These are phyloP conservation scores for Triticum dicoccoides DNA, from an alignment of 176 grass and related monocot genomes.

Conservation along the genomic window DNA sequence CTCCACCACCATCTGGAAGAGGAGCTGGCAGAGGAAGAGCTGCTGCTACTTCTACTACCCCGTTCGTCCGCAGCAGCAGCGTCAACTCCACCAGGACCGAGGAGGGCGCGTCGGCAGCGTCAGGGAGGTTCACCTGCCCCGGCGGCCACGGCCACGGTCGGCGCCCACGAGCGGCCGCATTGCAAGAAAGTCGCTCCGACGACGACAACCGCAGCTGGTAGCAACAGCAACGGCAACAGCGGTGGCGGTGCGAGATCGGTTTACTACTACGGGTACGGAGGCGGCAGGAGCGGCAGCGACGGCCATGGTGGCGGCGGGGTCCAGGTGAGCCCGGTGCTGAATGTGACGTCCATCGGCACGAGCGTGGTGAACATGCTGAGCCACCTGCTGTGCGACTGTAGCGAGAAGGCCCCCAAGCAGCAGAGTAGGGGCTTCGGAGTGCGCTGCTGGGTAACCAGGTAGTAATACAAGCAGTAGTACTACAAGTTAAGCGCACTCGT, in stretches of 20 bases:
- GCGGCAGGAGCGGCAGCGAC: background rate
- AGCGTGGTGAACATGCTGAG: slow-evolving; percentile 40
- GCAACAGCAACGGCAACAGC: background rate
- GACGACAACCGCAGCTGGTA: background rate
- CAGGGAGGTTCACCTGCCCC: slow-evolving; percentile 32
- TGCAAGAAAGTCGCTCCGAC: slow-evolving; percentile 18
- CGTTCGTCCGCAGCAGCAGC: slow-evolving; percentile 50
- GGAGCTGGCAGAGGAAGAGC: too few relatives aligned
- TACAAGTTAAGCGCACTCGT: background rate
- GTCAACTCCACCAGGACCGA: slow-evolving; percentile 20
- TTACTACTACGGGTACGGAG: slow-evolving; percentile 40
- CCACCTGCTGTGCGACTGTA: slow-evolving; percentile 48
- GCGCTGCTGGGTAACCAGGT: background rate
- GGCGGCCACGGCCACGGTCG: background rate
- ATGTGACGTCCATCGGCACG: slow-evolving; percentile 39
- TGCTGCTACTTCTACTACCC: too few relatives aligned
- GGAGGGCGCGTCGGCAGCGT: background rate
- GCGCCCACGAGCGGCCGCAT: background rate
- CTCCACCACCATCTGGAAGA: too few relatives aligned
- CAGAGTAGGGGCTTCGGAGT: slow-evolving; percentile 19
- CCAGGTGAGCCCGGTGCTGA: slow-evolving; percentile 51
- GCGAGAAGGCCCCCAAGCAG: slow-evolving; percentile 9
- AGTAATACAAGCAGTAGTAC: background rate
- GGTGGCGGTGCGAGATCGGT: background rate
- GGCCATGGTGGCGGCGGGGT: slow-evolving; percentile 30